Percentiles rank a stretch among this genome's conserved stretches.
These are phyloP conservation scores for Pythium folliculosum DNA, from an alignment of 352 stramenopile species.

Conservation along the genomic window DNA sequence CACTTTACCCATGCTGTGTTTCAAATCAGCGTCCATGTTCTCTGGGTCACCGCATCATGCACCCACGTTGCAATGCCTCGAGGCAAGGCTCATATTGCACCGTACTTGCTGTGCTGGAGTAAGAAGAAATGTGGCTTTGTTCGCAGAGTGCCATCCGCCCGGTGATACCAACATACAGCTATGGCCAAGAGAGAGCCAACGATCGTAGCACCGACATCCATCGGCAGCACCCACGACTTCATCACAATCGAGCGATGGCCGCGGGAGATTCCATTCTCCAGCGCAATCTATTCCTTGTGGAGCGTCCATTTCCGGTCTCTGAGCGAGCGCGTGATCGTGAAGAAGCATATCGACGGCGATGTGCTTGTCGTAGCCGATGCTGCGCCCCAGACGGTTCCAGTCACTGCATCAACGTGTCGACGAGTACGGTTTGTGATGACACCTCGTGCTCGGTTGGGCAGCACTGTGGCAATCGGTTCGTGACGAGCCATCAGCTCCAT, in stretches of 20 bases:
- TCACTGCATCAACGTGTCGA: neutral
- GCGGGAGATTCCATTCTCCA: neutral
- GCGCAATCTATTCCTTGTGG: neutral
- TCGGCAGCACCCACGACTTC: neutral
- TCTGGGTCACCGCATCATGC: too few relatives aligned
- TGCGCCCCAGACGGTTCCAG: neutral
- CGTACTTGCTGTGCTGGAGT: too few relatives aligned
- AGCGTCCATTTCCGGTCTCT: constrained; percentile 1
- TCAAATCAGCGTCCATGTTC: too few relatives aligned
- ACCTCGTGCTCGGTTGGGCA: neutral
- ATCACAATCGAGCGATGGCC: neutral
- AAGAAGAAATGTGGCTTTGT: too few relatives aligned
- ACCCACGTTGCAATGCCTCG: too few relatives aligned
- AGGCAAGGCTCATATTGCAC: too few relatives aligned
- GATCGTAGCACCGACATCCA: neutral
- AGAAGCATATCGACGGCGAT: neutral
- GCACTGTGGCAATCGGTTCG: constrained; percentile 5
- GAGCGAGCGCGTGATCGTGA: constrained; percentile 4
- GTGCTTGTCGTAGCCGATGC: neutral
- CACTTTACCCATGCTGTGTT: too few relatives aligned
- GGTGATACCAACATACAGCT: too few relatives aligned
- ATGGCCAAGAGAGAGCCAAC: too few relatives aligned
- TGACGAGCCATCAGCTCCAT: neutral
- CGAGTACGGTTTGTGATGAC: neutral
- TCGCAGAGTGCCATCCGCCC: too few relatives aligned